These are phyloP conservation scores for Microcyclospora pomicola DNA, from an alignment of 2,329 filamentous ascomycete species.

Conservation along the genomic window DNA sequence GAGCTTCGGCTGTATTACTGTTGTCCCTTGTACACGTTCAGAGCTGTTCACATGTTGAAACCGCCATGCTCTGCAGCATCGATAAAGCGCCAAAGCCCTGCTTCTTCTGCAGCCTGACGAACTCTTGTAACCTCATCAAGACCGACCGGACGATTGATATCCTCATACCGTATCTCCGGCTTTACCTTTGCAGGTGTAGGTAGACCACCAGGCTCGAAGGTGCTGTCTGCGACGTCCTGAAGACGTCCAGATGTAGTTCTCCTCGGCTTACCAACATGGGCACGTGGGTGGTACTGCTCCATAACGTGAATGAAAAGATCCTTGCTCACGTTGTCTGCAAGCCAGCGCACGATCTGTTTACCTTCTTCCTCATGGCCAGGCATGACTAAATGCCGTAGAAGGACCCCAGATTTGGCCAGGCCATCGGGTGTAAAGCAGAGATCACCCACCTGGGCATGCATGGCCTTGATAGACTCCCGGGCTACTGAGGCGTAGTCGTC, in stretches of 20 bases:
- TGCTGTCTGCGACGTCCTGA: slow-evolving; percentile 15
- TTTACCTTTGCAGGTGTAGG: slow-evolving; percentile 15
- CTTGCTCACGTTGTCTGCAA: slow-evolving; percentile 56
- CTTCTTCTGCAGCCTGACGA: slow-evolving; percentile 51
- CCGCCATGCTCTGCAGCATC: slow-evolving; percentile 46
- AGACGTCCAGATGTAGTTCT: slow-evolving; percentile 18
- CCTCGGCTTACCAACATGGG: slow-evolving; percentile 62
- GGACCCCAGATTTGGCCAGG: slow-evolving; percentile 61
- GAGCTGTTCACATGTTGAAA: slow-evolving; percentile 32
- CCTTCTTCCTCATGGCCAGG: slow-evolving; percentile 64
- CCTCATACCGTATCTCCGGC: slow-evolving; percentile 50
- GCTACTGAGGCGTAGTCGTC: slow-evolving; percentile 61
- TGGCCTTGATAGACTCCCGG: slow-evolving; percentile 62
- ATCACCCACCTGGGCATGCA: slow-evolving; percentile 72
- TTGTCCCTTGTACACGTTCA: no score
- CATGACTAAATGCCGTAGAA: slow-evolving; percentile 75
- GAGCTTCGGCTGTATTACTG: no score
- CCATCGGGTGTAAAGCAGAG: slow-evolving; percentile 70
- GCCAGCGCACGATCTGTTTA: slow-evolving; percentile 58
- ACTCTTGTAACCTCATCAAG: slow-evolving; percentile 53
- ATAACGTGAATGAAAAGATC: slow-evolving; percentile 77
- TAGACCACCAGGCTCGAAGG: slow-evolving; percentile 18
- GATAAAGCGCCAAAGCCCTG: slow-evolving; percentile 67
- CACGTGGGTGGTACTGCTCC: slow-evolving; percentile 75
- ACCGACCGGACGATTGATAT: slow-evolving; percentile 62